Conservation (phyloP, 352 stramenopile species). For the Phytophthora syringae region DNA sequence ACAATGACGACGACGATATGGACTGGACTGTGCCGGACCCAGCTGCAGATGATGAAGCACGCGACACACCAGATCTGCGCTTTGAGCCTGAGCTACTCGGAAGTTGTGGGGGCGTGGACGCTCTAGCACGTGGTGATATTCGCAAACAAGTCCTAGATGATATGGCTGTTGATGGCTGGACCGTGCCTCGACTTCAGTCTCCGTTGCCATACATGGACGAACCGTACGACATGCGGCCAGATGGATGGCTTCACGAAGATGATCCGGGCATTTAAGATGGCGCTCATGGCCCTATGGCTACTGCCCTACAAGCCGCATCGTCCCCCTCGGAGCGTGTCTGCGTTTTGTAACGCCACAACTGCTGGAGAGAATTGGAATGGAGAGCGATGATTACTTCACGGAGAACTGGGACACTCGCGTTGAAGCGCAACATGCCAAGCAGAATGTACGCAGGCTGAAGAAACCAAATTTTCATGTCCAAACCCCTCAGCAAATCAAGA, state of each 20-base stretch:
- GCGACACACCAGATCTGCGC: background rate
- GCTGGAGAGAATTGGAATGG: background rate
- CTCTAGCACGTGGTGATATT: background rate
- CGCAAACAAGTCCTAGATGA: background rate
- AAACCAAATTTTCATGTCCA: slow-evolving; percentile 1
- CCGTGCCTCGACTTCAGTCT: background rate
- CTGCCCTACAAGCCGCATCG: background rate
- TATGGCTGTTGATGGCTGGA: slow-evolving; percentile 4
- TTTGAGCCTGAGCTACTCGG: slow-evolving; percentile 9
- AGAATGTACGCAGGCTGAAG: background rate
- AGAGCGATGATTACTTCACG: slow-evolving; percentile 9
- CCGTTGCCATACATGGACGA: slow-evolving; percentile 17
- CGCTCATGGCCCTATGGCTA: background rate
- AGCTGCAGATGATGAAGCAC: background rate
- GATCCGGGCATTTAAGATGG: slow-evolving; percentile 7
- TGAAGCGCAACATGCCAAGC: slow-evolving; percentile 1
- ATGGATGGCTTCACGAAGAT: background rate
- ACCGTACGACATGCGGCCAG: slow-evolving; percentile 2
- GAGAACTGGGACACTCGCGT: slow-evolving; percentile 7
- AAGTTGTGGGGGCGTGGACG: background rate
- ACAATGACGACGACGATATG: slow-evolving; percentile 11
- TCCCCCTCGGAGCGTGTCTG: background rate
- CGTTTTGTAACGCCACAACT: slow-evolving; percentile 1
- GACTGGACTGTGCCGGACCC: background rate
- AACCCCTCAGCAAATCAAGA: background rate